Percentiles rank a stretch among this genome's conserved stretches.
These are phyloP conservation scores for Pterulicium gracile DNA, from an alignment of 1,284 basidiomycete genomes.

Conservation along the genomic window DNA sequence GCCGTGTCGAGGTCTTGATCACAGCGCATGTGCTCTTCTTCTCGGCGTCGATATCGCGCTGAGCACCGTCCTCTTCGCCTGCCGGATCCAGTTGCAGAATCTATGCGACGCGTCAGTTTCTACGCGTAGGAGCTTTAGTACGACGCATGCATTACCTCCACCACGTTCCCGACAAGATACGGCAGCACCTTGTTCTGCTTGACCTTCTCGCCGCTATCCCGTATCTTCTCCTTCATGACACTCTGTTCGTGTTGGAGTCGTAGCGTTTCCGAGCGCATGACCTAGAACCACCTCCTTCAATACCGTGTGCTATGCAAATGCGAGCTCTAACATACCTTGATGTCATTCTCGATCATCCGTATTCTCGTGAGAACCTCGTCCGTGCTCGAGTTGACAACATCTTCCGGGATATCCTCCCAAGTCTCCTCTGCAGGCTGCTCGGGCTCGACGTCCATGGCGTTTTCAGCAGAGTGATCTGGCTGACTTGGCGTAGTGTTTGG, in stretches of 20 bases:
- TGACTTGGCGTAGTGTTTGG: not conserved
- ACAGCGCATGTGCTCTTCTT: slow-evolving; percentile 97
- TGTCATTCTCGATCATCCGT: slow-evolving; percentile 89
- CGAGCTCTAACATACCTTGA: slow-evolving; percentile 52
- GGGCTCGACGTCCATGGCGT: slow-evolving; percentile 60
- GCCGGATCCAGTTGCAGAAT: slow-evolving; percentile 94
- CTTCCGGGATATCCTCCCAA: slow-evolving; percentile 77
- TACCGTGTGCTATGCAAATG: slow-evolving; percentile 2
- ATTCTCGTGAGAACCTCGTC: slow-evolving; percentile 84
- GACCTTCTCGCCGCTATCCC: slow-evolving; percentile 97
- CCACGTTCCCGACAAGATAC: slow-evolving; percentile 96
- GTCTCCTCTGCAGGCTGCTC: slow-evolving; percentile 64
- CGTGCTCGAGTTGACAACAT: slow-evolving; percentile 60
- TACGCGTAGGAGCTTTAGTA: slow-evolving; percentile 8
- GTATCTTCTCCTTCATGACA: slow-evolving; percentile 97
- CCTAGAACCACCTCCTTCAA: slow-evolving; percentile 31
- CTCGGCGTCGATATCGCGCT: slow-evolving; percentile 88
- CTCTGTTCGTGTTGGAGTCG: slow-evolving; percentile 90
- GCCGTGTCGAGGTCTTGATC: slow-evolving; percentile 96
- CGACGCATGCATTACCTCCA: slow-evolving; percentile 56
- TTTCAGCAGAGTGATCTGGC: slow-evolving; percentile 23
- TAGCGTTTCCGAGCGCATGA: slow-evolving; percentile 91
- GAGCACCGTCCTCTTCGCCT: slow-evolving; percentile 87
- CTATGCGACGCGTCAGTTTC: slow-evolving; percentile 32
- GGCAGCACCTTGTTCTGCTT: slow-evolving; percentile 99